phyloP scores from a whole-genome alignment of 352 stramenopile genomes.

The Paralagenidium karlingii region DNA sequence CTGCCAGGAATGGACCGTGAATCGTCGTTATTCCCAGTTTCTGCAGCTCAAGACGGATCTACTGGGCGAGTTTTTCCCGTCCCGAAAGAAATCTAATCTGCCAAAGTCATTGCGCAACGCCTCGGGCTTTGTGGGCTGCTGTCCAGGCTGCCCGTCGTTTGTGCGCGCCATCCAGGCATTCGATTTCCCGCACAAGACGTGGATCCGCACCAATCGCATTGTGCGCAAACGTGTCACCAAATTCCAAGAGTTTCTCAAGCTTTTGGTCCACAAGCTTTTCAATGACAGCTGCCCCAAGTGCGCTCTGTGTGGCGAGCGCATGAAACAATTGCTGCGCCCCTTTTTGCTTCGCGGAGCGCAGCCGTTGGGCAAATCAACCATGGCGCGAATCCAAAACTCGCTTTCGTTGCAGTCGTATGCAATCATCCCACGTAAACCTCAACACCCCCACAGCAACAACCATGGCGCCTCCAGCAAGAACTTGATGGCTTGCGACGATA shows the following conservation, averaged over 20 bases:
- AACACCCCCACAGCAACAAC: neutral
- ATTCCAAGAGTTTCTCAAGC: conserved; percentile 64
- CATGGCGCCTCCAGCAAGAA: neutral
- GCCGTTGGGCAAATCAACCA: conserved; percentile 51
- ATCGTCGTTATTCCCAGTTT: conserved; percentile 80
- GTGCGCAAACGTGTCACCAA: conserved; percentile 50
- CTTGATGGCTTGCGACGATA: neutral
- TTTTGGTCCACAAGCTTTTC: conserved; percentile 52
- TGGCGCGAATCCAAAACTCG: conserved; percentile 60
- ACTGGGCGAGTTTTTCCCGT: conserved; percentile 21
- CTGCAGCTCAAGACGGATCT: conserved; percentile 63
- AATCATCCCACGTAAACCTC: neutral
- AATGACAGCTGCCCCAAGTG: conserved; percentile 60
- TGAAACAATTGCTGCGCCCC: conserved; percentile 57
- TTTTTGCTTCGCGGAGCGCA: conserved; percentile 71
- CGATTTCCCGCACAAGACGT: conserved; percentile 50
- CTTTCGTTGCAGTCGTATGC: conserved; percentile 25
- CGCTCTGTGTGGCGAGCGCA: conserved; percentile 40
- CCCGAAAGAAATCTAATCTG: too few relatives aligned
- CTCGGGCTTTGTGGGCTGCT: too few relatives aligned
- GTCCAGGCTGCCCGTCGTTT: conserved; percentile 54
- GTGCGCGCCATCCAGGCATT: conserved; percentile 42
- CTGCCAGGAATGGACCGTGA: conserved; percentile 71
- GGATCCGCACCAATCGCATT: conserved; percentile 54
- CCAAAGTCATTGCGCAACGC: too few relatives aligned